Evolutionary conservation across 352 stramenopile genomes (phyloP).

Genomic region (Globisporangium sylvaticum): DNA sequence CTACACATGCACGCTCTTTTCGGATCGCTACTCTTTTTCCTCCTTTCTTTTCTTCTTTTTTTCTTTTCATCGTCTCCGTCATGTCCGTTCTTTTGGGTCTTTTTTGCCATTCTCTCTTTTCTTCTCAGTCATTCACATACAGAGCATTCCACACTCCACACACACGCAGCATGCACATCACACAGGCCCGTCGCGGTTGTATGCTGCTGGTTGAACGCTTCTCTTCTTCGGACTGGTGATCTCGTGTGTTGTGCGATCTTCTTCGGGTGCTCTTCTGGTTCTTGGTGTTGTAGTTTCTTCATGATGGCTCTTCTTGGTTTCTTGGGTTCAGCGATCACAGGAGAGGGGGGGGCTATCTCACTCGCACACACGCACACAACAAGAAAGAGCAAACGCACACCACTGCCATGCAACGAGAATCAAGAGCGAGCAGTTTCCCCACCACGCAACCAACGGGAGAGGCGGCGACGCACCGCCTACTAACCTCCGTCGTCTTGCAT

Average conservation of each 20-base stretch:
- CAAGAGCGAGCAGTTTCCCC: conserved; percentile 5
- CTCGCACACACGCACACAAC: conserved; percentile 4
- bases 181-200: neutral
- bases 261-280: neutral
- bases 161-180: conserved; percentile 5
- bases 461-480: neutral
- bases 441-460: neutral
- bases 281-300: neutral
- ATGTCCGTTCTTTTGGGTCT: conserved; percentile 7
- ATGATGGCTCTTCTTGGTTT: neutral
- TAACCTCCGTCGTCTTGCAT: neutral
- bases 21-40: conserved; percentile 13
- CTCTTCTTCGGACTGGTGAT: neutral
- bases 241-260: neutral
- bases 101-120: conserved; percentile 6
- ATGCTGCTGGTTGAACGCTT: neutral
- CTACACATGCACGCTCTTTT: conserved; percentile 14
- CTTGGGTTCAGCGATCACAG: neutral
- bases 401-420: conserved; percentile 16
- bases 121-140: conserved; percentile 3
- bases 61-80: conserved; percentile 4
- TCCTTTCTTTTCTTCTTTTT: conserved; percentile 1
- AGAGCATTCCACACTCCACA: conserved; percentile 1
- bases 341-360: neutral
- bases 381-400: conserved; percentile 5